phyloP scores from a whole-genome alignment of 305 asterid species.

The Fraxinus xanthoxyloides region DNA sequence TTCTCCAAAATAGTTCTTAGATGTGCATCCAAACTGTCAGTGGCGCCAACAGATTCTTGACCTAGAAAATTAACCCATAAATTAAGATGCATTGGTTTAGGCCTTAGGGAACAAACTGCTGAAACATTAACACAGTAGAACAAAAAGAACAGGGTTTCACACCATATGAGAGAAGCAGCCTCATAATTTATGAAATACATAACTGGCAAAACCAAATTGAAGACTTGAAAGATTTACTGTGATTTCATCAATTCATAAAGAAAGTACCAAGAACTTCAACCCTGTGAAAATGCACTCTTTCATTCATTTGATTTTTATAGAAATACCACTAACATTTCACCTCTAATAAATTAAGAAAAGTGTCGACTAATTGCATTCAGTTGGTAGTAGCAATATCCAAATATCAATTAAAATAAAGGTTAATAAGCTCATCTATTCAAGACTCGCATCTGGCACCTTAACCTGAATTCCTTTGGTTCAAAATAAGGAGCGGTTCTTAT shows the following conservation, averaged over 20 bases:
- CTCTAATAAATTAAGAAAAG: neutral
- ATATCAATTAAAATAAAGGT: neutral
- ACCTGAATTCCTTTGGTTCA: neutral
- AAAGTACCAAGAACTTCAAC: neutral
- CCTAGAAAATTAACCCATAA: constrained; percentile 38
- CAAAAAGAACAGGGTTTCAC: neutral
- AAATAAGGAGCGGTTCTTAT: neutral
- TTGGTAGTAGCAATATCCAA: neutral
- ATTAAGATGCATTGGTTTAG: constrained; percentile 12
- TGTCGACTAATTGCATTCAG: neutral
- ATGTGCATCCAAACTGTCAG: constrained; percentile 54
- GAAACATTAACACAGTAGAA: neutral
- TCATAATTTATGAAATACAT: neutral
- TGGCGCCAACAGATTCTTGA: constrained; percentile 35
- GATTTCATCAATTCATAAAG: neutral
- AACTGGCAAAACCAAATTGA: no score
- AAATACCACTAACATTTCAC: neutral
- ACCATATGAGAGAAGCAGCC: neutral
- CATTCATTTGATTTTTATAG: neutral
- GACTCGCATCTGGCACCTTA: neutral
- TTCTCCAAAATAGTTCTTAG: constrained; percentile 74
- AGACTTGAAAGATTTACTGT: neutral
- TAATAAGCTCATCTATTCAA: neutral
- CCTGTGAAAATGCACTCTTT: neutral
- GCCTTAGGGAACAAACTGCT: neutral